Conservation (phyloP, 352 stramenopile species). For the Phytophthora podocarpi region DNA sequence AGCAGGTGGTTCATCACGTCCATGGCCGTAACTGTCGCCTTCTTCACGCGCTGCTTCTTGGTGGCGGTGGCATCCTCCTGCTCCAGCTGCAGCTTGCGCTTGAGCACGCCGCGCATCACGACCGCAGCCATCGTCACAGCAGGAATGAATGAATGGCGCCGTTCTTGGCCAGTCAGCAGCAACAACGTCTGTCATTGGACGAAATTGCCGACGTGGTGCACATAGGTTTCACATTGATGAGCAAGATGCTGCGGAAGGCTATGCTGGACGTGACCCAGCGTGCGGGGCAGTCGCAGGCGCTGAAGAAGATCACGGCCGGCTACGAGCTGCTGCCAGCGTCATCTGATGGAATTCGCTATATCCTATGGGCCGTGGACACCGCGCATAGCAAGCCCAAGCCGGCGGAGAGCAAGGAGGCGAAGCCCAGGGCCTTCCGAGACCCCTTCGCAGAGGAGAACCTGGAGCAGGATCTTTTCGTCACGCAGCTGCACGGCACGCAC, state of each 20-base stretch:
- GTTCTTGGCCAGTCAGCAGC: slow-evolving; percentile 21
- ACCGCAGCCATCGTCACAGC: slow-evolving; percentile 11
- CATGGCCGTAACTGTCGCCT: slow-evolving; percentile 65
- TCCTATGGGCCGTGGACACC: slow-evolving; percentile 59
- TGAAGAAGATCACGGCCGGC: slow-evolving; percentile 66
- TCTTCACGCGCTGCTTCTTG: slow-evolving; percentile 74
- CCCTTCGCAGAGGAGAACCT: slow-evolving; percentile 78
- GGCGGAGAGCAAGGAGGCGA: neutral
- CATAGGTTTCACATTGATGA: too few relatives aligned
- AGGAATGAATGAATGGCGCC: neutral
- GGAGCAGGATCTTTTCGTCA: slow-evolving; percentile 72
- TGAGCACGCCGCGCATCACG: slow-evolving; percentile 35
- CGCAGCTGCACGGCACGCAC: slow-evolving; percentile 66
- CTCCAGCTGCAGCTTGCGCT: slow-evolving; percentile 37
- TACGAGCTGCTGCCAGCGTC: slow-evolving; percentile 56
- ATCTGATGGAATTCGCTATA: slow-evolving; percentile 40
- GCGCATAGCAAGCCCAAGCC: slow-evolving; percentile 47
- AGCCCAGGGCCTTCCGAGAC: slow-evolving; percentile 53
- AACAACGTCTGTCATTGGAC: slow-evolving; percentile 19
- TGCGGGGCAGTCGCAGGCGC: slow-evolving; percentile 57
- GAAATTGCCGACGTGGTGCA: slow-evolving; percentile 12
- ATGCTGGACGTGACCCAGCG: slow-evolving; percentile 70
- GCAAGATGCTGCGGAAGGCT: slow-evolving; percentile 56
- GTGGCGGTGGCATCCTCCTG: slow-evolving; percentile 3
- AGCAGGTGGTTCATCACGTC: slow-evolving; percentile 76